These are phyloP conservation scores for Macrophomina tecta DNA, from an alignment of 2,329 filamentous ascomycete genomes.

Conservation along the genomic window DNA sequence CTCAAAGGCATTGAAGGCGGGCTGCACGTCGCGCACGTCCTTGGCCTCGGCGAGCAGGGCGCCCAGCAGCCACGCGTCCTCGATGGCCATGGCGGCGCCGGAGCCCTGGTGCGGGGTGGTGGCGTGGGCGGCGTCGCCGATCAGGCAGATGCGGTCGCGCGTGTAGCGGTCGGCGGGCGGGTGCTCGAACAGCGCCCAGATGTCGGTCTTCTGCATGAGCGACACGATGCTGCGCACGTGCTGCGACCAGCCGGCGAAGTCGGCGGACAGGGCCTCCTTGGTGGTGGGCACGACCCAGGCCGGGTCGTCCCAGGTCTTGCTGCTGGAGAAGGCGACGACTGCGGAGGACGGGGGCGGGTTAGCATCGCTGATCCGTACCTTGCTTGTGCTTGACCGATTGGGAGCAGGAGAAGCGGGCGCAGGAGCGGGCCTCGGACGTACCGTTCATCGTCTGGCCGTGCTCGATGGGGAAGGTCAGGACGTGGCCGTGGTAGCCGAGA, in stretches of 20 bases:
- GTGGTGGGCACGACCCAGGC: conserved; percentile 50
- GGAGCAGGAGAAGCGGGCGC: too few species aligned
- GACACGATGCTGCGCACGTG: conserved; percentile 45
- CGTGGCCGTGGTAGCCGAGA: conserved; percentile 62
- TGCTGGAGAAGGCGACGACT: conserved; percentile 55
- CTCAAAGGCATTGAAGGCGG: conserved; percentile 47
- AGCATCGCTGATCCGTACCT: not conserved
- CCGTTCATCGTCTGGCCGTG: conserved; percentile 63
- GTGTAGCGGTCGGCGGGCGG: conserved; percentile 50
- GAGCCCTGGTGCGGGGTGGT: conserved; percentile 61
- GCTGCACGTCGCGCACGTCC: conserved; percentile 32
- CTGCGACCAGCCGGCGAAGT: conserved; percentile 52
- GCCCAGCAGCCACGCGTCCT: conserved; percentile 57
- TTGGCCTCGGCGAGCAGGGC: conserved; percentile 38
- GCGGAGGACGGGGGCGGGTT: not conserved
- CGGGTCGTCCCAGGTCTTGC: conserved; percentile 50
- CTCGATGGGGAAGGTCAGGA: conserved; percentile 67
- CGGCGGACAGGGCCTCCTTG: conserved; percentile 48
- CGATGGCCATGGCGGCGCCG: conserved; percentile 63
- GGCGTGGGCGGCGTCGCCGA: conserved; percentile 65
- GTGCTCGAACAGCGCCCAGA: conserved; percentile 58
- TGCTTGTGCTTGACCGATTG: not conserved
- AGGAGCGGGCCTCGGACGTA: conserved; percentile 27
- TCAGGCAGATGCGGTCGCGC: conserved; percentile 47
- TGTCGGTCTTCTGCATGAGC: conserved; percentile 56